Evolutionary conservation across 2,329 filamentous ascomycete species (phyloP).

Genomic region (Ceratocystis cacaofunesta): DNA sequence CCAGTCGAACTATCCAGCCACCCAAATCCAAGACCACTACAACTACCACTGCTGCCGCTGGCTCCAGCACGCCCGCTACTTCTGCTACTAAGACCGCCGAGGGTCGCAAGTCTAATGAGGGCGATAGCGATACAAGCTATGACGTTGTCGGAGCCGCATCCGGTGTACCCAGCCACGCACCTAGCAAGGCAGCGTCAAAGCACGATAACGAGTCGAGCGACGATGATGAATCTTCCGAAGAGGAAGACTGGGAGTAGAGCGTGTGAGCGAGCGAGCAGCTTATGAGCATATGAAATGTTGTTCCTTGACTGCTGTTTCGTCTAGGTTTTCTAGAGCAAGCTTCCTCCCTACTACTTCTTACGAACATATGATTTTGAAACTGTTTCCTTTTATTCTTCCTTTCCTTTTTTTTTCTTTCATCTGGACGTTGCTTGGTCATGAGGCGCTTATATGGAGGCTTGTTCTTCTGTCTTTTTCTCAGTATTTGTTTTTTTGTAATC

Average conservation of each 20-base stretch:
- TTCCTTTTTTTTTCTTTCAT: constrained; percentile 6
- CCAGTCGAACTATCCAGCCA: constrained; percentile 47
- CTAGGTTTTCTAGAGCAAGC: neutral
- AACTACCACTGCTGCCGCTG: constrained; percentile 21
- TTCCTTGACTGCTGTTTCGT: neutral
- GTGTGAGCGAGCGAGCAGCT: neutral
- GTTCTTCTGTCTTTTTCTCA: neutral
- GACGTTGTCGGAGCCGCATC: constrained; percentile 74
- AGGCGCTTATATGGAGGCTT: constrained; percentile 8
- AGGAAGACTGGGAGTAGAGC: constrained; percentile 59
- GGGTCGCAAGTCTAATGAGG: constrained; percentile 64
- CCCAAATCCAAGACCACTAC: neutral
- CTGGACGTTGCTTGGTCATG: constrained; percentile 4
- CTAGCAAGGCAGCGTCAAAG: constrained; percentile 27
- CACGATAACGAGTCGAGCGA: constrained; percentile 44
- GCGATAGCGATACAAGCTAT: constrained; percentile 91
- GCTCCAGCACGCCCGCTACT: constrained; percentile 22
- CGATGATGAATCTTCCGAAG: constrained; percentile 41
- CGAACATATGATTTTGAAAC: constrained; percentile 9
- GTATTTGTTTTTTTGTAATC: neutral
- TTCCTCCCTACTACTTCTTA: neutral
- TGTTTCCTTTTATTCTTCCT: neutral
- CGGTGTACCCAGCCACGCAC: constrained; percentile 62
- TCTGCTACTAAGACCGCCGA: constrained; percentile 41
- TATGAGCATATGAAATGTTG: too few species aligned